These are phyloP conservation scores for Claviceps digitariae DNA, from an alignment of 2,329 filamentous ascomycete species.

Conservation along the genomic window DNA sequence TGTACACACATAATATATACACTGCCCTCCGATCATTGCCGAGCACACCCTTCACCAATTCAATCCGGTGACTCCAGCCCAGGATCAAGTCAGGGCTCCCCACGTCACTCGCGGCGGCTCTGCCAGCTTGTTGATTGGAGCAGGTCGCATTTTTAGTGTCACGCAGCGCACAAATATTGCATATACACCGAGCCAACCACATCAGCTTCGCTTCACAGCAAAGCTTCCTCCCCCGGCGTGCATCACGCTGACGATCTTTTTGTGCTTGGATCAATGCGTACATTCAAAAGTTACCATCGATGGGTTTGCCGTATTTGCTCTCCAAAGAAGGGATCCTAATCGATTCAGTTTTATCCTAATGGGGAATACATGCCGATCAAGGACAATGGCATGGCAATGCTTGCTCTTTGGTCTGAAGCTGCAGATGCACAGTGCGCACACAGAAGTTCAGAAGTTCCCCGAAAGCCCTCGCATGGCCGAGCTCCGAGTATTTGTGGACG, in stretches of 20 bases:
- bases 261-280: too few species aligned
- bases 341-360: too few species aligned
- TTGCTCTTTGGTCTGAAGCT: neutral
- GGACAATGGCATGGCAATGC: too few species aligned
- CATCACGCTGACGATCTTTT: too few species aligned
- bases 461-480: neutral
- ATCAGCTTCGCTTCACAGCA: too few species aligned
- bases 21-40: neutral
- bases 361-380: too few species aligned
- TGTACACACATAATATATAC: too few species aligned
- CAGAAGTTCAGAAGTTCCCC: neutral
- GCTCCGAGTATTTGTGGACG: neutral
- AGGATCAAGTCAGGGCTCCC: neutral
- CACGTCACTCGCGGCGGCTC: conserved; percentile 3
- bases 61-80: neutral
- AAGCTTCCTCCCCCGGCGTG: too few species aligned
- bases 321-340: too few species aligned
- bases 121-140: conserved; percentile 3
- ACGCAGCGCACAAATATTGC: neutral
- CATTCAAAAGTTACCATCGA: too few species aligned
- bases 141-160: neutral
- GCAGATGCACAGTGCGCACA: too few species aligned
- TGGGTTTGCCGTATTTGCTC: too few species aligned
- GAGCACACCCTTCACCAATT: neutral
- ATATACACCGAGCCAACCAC: neutral